Evolutionary conservation across 495 filamentous ascomycete genomes (phyloP).

Genomic region (Neurospora sp.): DNA sequence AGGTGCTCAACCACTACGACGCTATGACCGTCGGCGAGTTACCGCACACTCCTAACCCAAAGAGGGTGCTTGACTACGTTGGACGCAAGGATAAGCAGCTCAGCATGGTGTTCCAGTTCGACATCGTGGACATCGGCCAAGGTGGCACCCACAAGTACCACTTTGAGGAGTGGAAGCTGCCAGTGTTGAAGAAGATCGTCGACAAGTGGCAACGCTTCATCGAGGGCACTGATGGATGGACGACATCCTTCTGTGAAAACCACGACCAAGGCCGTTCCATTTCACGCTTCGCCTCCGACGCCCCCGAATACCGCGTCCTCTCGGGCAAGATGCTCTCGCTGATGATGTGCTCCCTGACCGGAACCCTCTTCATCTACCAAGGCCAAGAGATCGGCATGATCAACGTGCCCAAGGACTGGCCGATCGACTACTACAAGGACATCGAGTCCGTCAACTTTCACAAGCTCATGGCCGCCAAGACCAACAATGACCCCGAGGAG

Average conservation of each 20-base stretch:
- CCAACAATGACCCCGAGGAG: conserved; percentile 27
- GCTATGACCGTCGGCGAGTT: conserved; percentile 64
- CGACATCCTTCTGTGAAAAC: conserved; percentile 62
- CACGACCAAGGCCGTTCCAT: conserved; percentile 32
- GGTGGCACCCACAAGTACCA: conserved; percentile 34
- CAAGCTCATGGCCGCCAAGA: conserved; percentile 20
- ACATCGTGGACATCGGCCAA: conserved; percentile 50
- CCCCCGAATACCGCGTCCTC: conserved; percentile 33
- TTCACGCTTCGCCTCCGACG: conserved; percentile 21
- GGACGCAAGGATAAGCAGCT: conserved; percentile 48
- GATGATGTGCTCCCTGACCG: conserved; percentile 40
- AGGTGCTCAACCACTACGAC: conserved; percentile 59
- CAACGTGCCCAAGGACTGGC: conserved; percentile 56
- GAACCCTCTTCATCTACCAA: conserved; percentile 66
- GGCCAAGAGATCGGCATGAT: conserved; percentile 71
- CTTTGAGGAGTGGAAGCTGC: conserved; percentile 35
- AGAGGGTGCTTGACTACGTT: conserved; percentile 51
- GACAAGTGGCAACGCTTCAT: conserved; percentile 59
- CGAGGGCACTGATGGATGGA: conserved; percentile 61
- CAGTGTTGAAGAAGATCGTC: conserved; percentile 48
- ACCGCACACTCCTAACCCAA: conserved; percentile 47
- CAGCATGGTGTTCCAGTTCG: conserved; percentile 71
- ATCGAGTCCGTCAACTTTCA: conserved; percentile 60
- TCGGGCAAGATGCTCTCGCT: conserved; percentile 49
- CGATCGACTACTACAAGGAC: conserved; percentile 60